Conservation (phyloP, 2,329 filamentous ascomycete genomes). For the Endocalyx cinctus region DNA sequence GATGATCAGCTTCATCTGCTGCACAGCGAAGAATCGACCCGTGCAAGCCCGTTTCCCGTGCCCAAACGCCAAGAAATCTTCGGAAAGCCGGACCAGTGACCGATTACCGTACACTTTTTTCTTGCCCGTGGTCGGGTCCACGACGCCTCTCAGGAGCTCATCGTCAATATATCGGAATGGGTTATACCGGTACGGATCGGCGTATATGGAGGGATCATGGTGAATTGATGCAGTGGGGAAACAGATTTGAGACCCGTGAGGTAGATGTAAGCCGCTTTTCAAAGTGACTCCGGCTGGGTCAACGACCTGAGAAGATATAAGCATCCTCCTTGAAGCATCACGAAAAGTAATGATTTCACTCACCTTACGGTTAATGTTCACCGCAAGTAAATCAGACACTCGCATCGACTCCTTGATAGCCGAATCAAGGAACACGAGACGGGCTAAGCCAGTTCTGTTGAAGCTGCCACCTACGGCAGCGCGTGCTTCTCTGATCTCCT, state of each 20-base stretch:
- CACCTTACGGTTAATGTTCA: background rate
- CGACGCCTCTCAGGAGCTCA: background rate
- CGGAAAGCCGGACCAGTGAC: background rate
- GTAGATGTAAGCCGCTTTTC: too few species aligned
- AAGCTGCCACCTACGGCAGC: background rate
- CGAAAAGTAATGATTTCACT: too few species aligned
- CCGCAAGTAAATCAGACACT: background rate
- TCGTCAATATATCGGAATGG: background rate
- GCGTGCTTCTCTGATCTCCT: background rate
- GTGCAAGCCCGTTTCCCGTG: background rate
- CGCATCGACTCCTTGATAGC: background rate
- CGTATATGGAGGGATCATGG: background rate
- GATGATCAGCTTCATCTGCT: background rate
- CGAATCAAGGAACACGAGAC: background rate
- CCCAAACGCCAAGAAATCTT: background rate
- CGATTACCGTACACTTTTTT: background rate
- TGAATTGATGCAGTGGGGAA: background rate
- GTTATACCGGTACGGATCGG: background rate
- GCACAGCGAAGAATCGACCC: background rate
- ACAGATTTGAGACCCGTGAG: too few species aligned
- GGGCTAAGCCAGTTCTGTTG: too few species aligned
- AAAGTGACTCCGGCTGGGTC: too few species aligned
- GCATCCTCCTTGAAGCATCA: background rate
- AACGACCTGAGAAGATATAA: background rate
- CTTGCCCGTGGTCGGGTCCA: background rate